A percentile compares a stretch with the other conserved stretches of the same genome.
Conservation (phyloP, 2,329 filamentous ascomycete genomes). For the Aureobasidium zeae region DNA sequence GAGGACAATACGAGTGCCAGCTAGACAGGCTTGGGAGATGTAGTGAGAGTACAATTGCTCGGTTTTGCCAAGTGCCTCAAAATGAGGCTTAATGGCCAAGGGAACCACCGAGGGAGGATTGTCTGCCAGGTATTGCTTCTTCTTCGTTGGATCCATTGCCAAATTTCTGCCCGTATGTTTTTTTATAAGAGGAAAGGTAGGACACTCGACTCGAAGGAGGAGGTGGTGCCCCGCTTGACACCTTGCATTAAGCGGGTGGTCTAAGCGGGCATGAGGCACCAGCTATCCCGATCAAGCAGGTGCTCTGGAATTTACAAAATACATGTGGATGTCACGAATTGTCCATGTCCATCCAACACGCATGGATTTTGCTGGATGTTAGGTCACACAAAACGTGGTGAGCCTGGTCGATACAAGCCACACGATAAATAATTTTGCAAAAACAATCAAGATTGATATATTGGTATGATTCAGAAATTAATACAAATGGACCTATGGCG, state of each 20-base stretch:
- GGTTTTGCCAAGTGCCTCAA: slow-evolving; percentile 63
- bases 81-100: slow-evolving; percentile 87
- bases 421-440: too few species aligned
- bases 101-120: slow-evolving; percentile 79
- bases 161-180: background rate
- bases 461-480: too few species aligned
- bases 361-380: too few species aligned
- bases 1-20: slow-evolving; percentile 44
- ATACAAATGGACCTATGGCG: too few species aligned
- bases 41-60: slow-evolving; percentile 48
- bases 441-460: too few species aligned
- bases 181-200: background rate
- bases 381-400: too few species aligned
- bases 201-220: background rate
- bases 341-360: too few species aligned
- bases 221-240: slow-evolving; percentile 1
- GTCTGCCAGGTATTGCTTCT: slow-evolving; percentile 76
- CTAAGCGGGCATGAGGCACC: too few species aligned
- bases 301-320: too few species aligned
- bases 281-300: too few species aligned
- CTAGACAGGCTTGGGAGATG: slow-evolving; percentile 54
- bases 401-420: too few species aligned
- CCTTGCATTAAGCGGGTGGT: slow-evolving; percentile 11
- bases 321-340: too few species aligned
- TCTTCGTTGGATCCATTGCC: slow-evolving; percentile 35